Evolutionary conservation across 2,329 filamentous ascomycete species (phyloP).

Genomic region (Cadophora luteo-olivacea): DNA sequence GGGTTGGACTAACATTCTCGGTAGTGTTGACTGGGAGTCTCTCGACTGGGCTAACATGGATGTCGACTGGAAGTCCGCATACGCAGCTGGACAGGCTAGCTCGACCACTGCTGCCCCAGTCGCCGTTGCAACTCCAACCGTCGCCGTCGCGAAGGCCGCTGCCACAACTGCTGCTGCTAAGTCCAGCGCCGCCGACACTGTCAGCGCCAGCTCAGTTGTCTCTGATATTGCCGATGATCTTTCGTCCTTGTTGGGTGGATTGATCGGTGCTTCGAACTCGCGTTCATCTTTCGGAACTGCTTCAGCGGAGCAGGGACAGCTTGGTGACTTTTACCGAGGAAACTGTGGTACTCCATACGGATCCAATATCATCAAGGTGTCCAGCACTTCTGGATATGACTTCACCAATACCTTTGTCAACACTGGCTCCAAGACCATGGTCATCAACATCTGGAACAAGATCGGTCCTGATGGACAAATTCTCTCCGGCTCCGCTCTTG

Average conservation of each 20-base stretch:
- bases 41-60: constrained; percentile 40
- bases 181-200: constrained; percentile 11
- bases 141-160: constrained; percentile 15
- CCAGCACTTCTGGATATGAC: constrained; percentile 24
- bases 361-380: constrained; percentile 42
- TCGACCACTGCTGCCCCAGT: constrained; percentile 6
- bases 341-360: constrained; percentile 41
- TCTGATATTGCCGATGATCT: constrained; percentile 18
- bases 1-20: constrained; percentile 12
- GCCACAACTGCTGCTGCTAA: constrained; percentile 16
- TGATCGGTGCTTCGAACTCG: constrained; percentile 39
- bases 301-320: constrained; percentile 14
- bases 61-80: constrained; percentile 41
- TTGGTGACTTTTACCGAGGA: constrained; percentile 33
- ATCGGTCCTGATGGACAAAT: constrained; percentile 26
- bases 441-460: constrained; percentile 43
- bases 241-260: constrained; percentile 23
- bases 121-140: constrained; percentile 15
- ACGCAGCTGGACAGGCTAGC: constrained; percentile 32
- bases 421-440: constrained; percentile 33
- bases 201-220: constrained; percentile 6
- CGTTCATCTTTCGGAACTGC: constrained; percentile 33
- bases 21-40: constrained; percentile 35
- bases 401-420: constrained; percentile 42
- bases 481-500: constrained; percentile 37